Evolutionary conservation across 805 yeast species (phyloP), one percentile per base, ranked within the genome.

Genomic region (Peterozyma xylosa): DNA sequence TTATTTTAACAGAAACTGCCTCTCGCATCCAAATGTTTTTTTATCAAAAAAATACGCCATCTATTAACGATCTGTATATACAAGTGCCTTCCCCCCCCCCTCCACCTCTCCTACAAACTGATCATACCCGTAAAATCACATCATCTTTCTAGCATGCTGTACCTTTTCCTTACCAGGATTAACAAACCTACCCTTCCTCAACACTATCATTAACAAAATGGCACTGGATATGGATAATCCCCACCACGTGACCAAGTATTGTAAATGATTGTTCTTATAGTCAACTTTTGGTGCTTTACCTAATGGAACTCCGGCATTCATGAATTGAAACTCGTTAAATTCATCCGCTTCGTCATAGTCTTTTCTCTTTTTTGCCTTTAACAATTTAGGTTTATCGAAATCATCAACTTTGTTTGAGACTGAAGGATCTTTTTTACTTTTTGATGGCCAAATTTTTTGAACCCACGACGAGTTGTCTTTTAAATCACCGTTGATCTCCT

Each of bases 221-320:
- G 89, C 54, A 33, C 96, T 83, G 34, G 86, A 75, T 35, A 85
- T 54, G 2, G 89, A 79, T 37, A 91, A 73, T 0, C 96, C 96
- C 60, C 86, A 91, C 99, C 99, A 93, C 0, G 99, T 93, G 16
- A 88, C 78, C 56, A 93, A 66, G 60, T 93, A 93, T 60, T 91
- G 96, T 60, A 90, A 64, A 58, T 93, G 99, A 57, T 89, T 88
- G 60, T 93, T 93, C 48, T 84, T 80, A 57, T 87, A 74, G 51
- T 82, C 90, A 32, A 91, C 77, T 53, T 78, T 78, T n/a, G 96
- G 90, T 9, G 70, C 64, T 43, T 83, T 80, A 1, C 96, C 99
- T 10, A 93, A 60, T 10, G 99, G 99, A 6, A 91, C 91, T 43
- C 99, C 99, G 5, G 86, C 82, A 46, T 72, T 75, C 44, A 79